These are phyloP conservation scores for Yarrowia divulgata DNA, from an alignment of 805 yeast genomes.

Conservation along the genomic window DNA sequence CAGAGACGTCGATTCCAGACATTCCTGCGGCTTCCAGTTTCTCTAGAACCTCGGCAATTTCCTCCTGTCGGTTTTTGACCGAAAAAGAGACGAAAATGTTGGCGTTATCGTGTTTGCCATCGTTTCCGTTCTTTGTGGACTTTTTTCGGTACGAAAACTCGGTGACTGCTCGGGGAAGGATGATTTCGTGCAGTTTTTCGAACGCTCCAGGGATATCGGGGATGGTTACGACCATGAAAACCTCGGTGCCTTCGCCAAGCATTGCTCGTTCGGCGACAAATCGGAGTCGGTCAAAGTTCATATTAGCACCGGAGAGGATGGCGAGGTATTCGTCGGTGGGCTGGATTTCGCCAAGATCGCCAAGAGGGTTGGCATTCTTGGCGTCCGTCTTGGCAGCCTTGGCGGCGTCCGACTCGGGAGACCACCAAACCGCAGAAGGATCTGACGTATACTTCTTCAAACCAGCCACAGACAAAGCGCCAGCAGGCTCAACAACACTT, in stretches of 20 bases:
- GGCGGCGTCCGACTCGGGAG: not conserved
- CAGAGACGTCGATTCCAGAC: constrained; percentile 82
- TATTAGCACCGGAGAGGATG: constrained; percentile 93
- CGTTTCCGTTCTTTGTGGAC: constrained; percentile 41
- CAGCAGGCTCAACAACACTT: constrained; percentile 93
- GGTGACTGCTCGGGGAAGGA: constrained; percentile 89
- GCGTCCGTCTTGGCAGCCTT: not conserved
- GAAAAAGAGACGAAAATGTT: constrained; percentile 87
- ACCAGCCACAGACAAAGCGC: constrained; percentile 96
- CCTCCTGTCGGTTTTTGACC: constrained; percentile 75
- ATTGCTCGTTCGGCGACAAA: constrained; percentile 97
- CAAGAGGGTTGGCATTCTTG: not conserved
- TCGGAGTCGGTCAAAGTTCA: constrained; percentile 95
- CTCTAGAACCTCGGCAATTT: constrained; percentile 67
- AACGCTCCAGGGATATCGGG: constrained; percentile 96
- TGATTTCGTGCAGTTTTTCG: constrained; percentile 71
- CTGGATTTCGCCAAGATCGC: not conserved
- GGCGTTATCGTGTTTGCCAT: constrained; percentile 57
- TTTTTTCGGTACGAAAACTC: constrained; percentile 90
- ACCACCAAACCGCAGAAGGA: constrained; percentile 26
- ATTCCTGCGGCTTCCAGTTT: constrained; percentile 69
- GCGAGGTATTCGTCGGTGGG: constrained; percentile 65
- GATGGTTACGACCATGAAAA: constrained; percentile 84
- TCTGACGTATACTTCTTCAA: constrained; percentile 76
- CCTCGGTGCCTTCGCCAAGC: constrained; percentile 98